phyloP scores from a whole-genome alignment of 176 grass and related monocot species.

The Lolium perenne region DNA sequence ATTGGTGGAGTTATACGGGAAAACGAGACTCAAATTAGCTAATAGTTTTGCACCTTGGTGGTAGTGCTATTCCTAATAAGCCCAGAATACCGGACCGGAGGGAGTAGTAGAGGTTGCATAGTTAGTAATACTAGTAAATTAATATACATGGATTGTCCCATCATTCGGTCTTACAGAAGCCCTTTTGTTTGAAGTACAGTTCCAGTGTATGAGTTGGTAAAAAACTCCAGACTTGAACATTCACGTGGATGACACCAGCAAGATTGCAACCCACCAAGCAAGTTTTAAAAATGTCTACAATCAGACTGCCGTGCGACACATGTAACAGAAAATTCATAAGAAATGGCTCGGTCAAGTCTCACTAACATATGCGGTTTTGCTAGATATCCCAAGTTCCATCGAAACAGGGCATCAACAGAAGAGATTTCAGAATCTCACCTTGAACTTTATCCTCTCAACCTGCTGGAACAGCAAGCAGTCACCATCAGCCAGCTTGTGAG shows the following conservation, averaged over 20 bases:
- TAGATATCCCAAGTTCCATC: background rate
- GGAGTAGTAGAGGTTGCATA: background rate
- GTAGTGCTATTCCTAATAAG: no score
- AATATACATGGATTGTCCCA: background rate
- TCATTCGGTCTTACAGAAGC: background rate
- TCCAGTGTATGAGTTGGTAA: background rate
- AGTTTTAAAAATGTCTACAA: background rate
- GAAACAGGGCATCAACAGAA: background rate
- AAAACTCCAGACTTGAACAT: background rate
- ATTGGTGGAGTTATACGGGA: no score
- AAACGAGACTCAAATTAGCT: no score
- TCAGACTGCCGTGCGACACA: background rate
- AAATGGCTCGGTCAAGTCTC: no score
- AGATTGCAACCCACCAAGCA: background rate
- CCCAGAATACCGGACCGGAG: no score
- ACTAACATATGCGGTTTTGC: background rate
- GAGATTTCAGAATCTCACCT: constrained; percentile 47
- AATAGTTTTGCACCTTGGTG: no score
- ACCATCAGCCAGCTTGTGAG: constrained; percentile 76
- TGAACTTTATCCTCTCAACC: constrained; percentile 50
- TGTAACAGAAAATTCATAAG: background rate
- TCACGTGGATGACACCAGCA: background rate
- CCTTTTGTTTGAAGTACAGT: background rate
- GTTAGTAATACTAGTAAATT: constrained; percentile 19
- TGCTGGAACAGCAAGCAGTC: constrained; percentile 77